Conservation (phyloP, 495 filamentous ascomycete genomes). For the Echria macrotheca region DNA sequence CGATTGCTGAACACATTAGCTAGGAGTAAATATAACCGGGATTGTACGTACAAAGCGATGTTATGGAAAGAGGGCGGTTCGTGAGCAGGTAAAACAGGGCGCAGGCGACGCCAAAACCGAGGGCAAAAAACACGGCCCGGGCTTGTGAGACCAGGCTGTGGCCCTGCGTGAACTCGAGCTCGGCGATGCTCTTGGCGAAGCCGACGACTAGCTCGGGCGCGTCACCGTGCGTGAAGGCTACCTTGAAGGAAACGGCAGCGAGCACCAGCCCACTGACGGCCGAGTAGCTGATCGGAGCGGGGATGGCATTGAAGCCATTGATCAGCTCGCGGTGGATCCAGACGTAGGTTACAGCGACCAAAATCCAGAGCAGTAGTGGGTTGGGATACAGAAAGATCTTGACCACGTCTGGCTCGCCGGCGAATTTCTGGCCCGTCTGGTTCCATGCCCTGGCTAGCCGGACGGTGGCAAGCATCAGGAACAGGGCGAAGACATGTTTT, state of each 20-base stretch:
- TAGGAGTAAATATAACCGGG: neutral
- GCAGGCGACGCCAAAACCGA: slow-evolving; percentile 39
- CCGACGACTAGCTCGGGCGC: slow-evolving; percentile 72
- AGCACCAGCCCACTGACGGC: slow-evolving; percentile 36
- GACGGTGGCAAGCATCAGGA: slow-evolving; percentile 41
- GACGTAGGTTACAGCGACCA: slow-evolving; percentile 66
- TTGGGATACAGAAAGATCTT: slow-evolving; percentile 58
- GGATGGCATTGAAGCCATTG: slow-evolving; percentile 29
- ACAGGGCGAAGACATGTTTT: slow-evolving; percentile 12
- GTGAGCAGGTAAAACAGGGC: slow-evolving; percentile 25
- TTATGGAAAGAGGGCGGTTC: slow-evolving; percentile 18
- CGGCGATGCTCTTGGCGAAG: slow-evolving; percentile 38
- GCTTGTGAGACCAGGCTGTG: slow-evolving; percentile 48
- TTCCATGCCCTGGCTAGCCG: slow-evolving; percentile 79
- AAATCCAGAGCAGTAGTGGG: slow-evolving; percentile 63
- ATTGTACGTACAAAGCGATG: slow-evolving; percentile 16
- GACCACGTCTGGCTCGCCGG: slow-evolving; percentile 81
- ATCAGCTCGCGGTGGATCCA: slow-evolving; percentile 31
- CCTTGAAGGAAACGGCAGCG: slow-evolving; percentile 73
- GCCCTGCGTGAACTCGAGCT: slow-evolving; percentile 36
- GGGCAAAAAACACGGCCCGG: slow-evolving; percentile 47
- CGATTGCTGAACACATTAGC: slow-evolving; percentile 23
- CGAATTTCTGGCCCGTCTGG: slow-evolving; percentile 92
- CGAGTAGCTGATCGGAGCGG: slow-evolving; percentile 20
- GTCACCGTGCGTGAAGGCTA: slow-evolving; percentile 75